Conservation (phyloP, 768 basidiomycete species). For the Albatrellus ellisii region DNA sequence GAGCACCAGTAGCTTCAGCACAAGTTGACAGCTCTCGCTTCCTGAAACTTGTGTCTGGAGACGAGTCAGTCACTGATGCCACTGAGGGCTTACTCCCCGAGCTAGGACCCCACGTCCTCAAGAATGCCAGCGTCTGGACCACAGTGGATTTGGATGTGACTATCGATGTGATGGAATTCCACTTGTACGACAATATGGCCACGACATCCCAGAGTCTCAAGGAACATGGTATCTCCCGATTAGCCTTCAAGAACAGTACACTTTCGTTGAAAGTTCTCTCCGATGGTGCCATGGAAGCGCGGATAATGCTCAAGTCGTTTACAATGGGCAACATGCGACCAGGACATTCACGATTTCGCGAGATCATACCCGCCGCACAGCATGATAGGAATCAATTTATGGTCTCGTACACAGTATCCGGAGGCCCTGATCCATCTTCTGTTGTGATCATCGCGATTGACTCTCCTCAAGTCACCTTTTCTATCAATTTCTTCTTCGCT, state of each 20-base stretch:
- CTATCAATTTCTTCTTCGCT: conserved; percentile 82
- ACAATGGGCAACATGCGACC: conserved; percentile 83
- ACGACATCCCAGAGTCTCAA: conserved; percentile 42
- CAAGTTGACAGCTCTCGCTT: conserved; percentile 15
- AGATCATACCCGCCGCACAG: conserved; percentile 87
- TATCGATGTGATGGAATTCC: conserved; percentile 62
- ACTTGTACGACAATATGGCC: conserved; percentile 69
- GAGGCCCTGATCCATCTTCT: conserved; percentile 38
- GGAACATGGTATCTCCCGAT: conserved; percentile 72
- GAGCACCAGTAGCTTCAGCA: conserved; percentile 28
- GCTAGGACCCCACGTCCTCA: conserved; percentile 27
- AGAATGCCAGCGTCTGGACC: conserved; percentile 39
- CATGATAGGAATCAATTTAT: conserved; percentile 89
- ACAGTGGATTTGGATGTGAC: conserved; percentile 62
- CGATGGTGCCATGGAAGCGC: conserved; percentile 76
- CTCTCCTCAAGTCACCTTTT: conserved; percentile 85
- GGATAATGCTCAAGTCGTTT: conserved; percentile 81
- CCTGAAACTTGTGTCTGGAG: conserved; percentile 8
- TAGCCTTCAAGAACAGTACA: conserved; percentile 69
- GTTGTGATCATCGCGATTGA: conserved; percentile 83
- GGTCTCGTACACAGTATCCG: conserved; percentile 75
- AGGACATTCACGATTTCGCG: conserved; percentile 75
- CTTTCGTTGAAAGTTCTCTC: conserved; percentile 73
- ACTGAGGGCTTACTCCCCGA: conserved; percentile 44
- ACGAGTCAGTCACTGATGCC: conserved; percentile 8